Percentiles rank a stretch among this genome's conserved stretches.
Conservation (phyloP, 331 rosid species). For the Acacia concinna region DNA sequence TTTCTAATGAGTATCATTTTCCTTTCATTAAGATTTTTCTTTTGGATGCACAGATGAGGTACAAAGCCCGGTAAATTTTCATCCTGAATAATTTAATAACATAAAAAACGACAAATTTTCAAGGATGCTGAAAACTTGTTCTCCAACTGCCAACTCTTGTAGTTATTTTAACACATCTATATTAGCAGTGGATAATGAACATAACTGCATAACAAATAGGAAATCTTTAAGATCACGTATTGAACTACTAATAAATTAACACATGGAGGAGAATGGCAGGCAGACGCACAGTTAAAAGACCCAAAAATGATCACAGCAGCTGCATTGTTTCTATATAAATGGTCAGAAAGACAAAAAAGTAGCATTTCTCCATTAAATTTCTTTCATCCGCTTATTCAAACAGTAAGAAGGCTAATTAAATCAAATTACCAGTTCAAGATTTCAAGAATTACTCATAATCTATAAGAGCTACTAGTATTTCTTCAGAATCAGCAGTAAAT, state of each 20-base stretch:
- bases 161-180: background rate
- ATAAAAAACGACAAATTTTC: background rate
- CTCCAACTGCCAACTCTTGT: background rate
- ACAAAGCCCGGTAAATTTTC: background rate
- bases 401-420: background rate
- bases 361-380: background rate
- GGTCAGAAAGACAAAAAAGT: background rate
- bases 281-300: background rate
- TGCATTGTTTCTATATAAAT: constrained; percentile 1
- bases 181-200: background rate
- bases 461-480: constrained; percentile 3
- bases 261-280: constrained; percentile 6
- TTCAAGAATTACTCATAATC: constrained; percentile 24
- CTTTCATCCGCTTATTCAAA: background rate
- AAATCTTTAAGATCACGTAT: background rate
- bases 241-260: background rate
- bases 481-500: constrained; percentile 18
- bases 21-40: background rate
- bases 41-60: background rate
- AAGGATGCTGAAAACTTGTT: background rate
- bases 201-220: constrained; percentile 13
- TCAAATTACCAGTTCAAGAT: background rate
- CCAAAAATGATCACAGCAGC: background rate
- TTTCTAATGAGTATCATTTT: background rate
- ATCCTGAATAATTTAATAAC: background rate